These are phyloP conservation scores for Penicillium turbatum DNA, from an alignment of 495 filamentous ascomycete species.

Conservation along the genomic window DNA sequence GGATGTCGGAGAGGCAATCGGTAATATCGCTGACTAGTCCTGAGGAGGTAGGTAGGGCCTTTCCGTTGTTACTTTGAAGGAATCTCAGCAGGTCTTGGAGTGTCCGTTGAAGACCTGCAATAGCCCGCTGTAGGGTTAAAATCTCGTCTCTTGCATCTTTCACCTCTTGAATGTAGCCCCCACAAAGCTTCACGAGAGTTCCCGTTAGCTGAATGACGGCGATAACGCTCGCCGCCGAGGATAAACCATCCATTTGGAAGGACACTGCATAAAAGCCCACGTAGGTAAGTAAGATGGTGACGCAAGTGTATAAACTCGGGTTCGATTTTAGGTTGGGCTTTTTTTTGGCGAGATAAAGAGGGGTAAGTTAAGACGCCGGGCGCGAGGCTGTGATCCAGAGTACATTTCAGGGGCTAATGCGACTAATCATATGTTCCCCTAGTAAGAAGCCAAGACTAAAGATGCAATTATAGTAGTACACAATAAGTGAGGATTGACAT, in stretches of 20 bases:
- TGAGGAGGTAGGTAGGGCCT: slow-evolving; percentile 16
- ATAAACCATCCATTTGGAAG: slow-evolving; percentile 20
- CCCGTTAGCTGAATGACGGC: slow-evolving; percentile 27
- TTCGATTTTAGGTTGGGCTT: slow-evolving; percentile 2
- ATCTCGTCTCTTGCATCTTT: slow-evolving; percentile 28
- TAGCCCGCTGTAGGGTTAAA: slow-evolving; percentile 16
- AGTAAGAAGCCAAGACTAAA: slow-evolving; percentile 1
- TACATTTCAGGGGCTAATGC: slow-evolving; percentile 1
- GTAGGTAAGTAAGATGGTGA: slow-evolving; percentile 4
- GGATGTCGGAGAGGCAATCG: slow-evolving; percentile 24
- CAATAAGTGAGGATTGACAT: neutral
- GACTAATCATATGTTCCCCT: slow-evolving; percentile 6
- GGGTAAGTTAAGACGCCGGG: neutral
- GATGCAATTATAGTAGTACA: neutral
- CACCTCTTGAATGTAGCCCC: slow-evolving; percentile 28
- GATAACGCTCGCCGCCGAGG: slow-evolving; percentile 19
- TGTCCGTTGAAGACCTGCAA: slow-evolving; percentile 16
- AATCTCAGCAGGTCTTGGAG: slow-evolving; percentile 21
- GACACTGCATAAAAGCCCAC: slow-evolving; percentile 6
- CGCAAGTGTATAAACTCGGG: slow-evolving; percentile 4
- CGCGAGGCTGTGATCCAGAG: slow-evolving; percentile 10
- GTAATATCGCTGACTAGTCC: slow-evolving; percentile 18
- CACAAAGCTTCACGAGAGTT: slow-evolving; percentile 27
- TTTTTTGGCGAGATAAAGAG: slow-evolving; percentile 9
- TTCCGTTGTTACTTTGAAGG: slow-evolving; percentile 15